A percentile compares a stretch with the other conserved stretches of the same genome.
Conservation (phyloP, 192 early-diverging fungal species). For the Entomortierella beljakovae region DNA sequence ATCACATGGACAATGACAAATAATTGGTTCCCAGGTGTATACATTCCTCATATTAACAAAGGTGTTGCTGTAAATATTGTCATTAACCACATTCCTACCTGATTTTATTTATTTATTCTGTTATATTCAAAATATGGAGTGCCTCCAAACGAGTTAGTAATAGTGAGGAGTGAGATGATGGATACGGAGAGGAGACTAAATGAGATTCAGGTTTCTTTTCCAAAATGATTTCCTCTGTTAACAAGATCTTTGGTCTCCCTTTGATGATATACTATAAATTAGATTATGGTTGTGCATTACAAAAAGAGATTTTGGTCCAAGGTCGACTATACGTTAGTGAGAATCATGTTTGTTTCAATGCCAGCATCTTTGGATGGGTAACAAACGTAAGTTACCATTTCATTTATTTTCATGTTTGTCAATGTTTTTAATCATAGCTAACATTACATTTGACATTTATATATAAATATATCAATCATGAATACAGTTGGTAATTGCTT, state of each 20-base stretch:
- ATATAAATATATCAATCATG: constrained; percentile 2
- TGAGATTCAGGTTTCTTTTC: background rate
- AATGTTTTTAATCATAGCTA: too few relatives aligned
- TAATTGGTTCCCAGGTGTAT: too few relatives aligned
- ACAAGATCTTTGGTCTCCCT: background rate
- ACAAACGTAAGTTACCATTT: constrained; percentile 78
- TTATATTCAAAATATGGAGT: too few relatives aligned
- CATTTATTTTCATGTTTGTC: too few relatives aligned
- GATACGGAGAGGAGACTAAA: too few relatives aligned
- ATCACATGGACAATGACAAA: too few relatives aligned
- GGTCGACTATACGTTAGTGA: constrained; percentile 88
- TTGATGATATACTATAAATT: constrained; percentile 23
- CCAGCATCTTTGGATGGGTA: constrained; percentile 93
- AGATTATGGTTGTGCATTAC: constrained; percentile 89
- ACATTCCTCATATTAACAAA: background rate
- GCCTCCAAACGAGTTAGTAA: too few relatives aligned
- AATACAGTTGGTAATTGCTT: constrained; percentile 79
- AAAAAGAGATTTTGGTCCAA: constrained; percentile 91
- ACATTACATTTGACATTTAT: too few relatives aligned
- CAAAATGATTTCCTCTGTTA: too few relatives aligned
- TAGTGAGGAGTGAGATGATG: too few relatives aligned
- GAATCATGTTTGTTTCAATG: constrained; percentile 85
- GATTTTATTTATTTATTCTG: too few relatives aligned
- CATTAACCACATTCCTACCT: background rate
- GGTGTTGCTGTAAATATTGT: background rate